A percentile compares a stretch with the other conserved stretches of the same genome.
These are phyloP conservation scores for Setomelanomma holmii DNA, from an alignment of 2,329 filamentous ascomycete species.

Conservation along the genomic window DNA sequence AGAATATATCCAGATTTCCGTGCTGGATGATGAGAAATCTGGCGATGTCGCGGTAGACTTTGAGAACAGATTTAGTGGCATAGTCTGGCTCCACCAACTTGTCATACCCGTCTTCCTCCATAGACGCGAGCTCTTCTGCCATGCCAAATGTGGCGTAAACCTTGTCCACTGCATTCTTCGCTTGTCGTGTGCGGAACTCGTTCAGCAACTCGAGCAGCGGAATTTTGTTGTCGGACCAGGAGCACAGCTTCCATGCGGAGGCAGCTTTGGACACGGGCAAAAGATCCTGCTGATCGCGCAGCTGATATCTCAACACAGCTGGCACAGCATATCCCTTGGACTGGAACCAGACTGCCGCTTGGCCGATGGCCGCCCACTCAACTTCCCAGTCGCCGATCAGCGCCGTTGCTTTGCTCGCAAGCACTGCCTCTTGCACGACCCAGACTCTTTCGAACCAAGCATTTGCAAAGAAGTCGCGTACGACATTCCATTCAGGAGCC, in stretches of 20 bases:
- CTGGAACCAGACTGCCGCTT: constrained; percentile 2
- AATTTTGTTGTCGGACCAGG: not conserved
- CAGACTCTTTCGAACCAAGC: constrained; percentile 1
- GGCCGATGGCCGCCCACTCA: constrained; percentile 4
- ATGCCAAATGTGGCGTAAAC: constrained; percentile 4
- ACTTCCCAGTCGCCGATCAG: constrained; percentile 5
- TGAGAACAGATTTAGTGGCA: not conserved
- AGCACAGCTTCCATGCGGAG: not conserved
- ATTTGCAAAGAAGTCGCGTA: not conserved
- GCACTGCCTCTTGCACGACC: constrained; percentile 4
- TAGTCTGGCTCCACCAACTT: constrained; percentile 1
- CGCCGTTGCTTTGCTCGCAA: not conserved
- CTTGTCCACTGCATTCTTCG: not conserved
- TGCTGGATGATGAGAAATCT: constrained; percentile 1
- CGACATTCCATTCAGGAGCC: not conserved
- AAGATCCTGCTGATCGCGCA: not conserved
- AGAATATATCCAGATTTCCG: not conserved
- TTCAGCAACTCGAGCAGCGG: not conserved
- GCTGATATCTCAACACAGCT: not conserved
- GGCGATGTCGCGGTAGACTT: constrained; percentile 1
- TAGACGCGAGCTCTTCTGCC: not conserved
- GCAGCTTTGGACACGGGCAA: constrained; percentile 1
- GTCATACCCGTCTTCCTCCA: not conserved
- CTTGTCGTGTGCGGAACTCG: not conserved
- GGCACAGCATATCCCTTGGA: constrained; percentile 3